Evolutionary conservation across 2,329 filamentous ascomycete species (phyloP), one percentile per base, ranked within the genome.

Genomic region (Hymenoscyphus infarciens): DNA sequence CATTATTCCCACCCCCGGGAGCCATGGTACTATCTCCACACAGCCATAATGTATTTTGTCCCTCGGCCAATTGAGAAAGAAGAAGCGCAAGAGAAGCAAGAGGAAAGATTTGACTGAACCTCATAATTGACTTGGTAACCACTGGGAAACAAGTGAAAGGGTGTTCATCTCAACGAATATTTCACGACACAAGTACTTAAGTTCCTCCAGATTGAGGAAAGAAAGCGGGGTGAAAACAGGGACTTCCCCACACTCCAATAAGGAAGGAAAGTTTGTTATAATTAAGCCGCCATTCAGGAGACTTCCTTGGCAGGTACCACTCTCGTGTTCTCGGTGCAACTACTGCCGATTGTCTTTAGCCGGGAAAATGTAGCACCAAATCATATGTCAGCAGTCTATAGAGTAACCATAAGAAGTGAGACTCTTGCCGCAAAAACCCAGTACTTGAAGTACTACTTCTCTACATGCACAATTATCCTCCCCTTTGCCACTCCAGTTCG

Each of bases 401-500:
- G 25, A 27, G 25, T 27, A 27, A 27, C 25, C 25, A 27, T 4
- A 31, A 6, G 7, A 31, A 31, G 29, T 31, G 7, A 31, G 29
- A 31, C 29, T 31, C 29, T 31, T 6, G 29, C 5, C 5, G 29
- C 3, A 31, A 31, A 27, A 31, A 31, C 7, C 29, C 29, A 31
- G 7, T 31, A 31, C 29, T 31, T 31, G 29, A 31, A 35, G 33
- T 35, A 35, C 33, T 35, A 35, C 13, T 35, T 11, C 8, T 7
- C 19, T 39, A 67, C 64, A 42, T 64, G 53, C 19, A 69, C 59
- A 5, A 89, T 77, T 65, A 89, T 74, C 75, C 89, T 89, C 0
- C 87, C 87, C 65, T 75, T 81, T 1, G 82, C 78, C 31, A 81
- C 77, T 0, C 82, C 81, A 0, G 76, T 81, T 74, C 82, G 86